phyloP scores from a whole-genome alignment of 2,329 filamentous ascomycete genomes.

The Tolypocladium tropicale region DNA sequence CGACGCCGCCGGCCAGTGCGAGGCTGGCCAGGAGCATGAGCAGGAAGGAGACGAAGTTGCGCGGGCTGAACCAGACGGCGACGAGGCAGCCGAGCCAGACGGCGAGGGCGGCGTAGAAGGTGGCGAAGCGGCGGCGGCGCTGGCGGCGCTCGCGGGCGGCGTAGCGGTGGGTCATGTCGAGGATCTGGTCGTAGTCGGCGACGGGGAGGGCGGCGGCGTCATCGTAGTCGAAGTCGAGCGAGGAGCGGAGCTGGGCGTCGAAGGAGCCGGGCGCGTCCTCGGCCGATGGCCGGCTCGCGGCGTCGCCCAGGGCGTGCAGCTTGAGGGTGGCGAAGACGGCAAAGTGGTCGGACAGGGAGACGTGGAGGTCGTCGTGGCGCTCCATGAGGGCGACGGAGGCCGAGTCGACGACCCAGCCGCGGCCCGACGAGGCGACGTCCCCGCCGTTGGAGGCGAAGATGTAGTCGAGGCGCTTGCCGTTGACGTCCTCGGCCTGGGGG shows the following conservation, averaged over 20 bases:
- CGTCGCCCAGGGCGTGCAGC: slow-evolving; percentile 26
- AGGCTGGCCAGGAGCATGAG: slow-evolving; percentile 73
- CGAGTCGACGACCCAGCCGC: slow-evolving; percentile 58
- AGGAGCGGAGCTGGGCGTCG: slow-evolving; percentile 21
- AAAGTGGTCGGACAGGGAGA: slow-evolving; percentile 91
- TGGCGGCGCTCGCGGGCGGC: slow-evolving; percentile 60
- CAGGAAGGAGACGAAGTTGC: slow-evolving; percentile 68
- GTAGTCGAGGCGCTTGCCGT: slow-evolving; percentile 87
- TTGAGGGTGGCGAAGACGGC: slow-evolving; percentile 72
- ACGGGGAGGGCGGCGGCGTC: slow-evolving; percentile 10
- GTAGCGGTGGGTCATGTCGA: slow-evolving; percentile 61
- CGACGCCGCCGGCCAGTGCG: slow-evolving; percentile 60
- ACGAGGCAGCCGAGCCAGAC: slow-evolving; percentile 66
- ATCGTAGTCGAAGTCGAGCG: slow-evolving; percentile 5
- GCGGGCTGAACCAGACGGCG: slow-evolving; percentile 76
- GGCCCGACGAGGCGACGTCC: slow-evolving; percentile 16
- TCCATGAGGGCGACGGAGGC: slow-evolving; percentile 70
- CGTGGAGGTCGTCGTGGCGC: slow-evolving; percentile 69
- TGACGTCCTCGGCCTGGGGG: slow-evolving; percentile 56
- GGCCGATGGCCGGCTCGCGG: slow-evolving; percentile 6
- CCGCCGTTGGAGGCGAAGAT: slow-evolving; percentile 64
- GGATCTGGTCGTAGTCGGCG: slow-evolving; percentile 51
- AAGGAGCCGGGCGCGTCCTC: slow-evolving; percentile 12
- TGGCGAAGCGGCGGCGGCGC: slow-evolving; percentile 57
- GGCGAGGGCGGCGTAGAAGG: slow-evolving; percentile 60